Evolutionary conservation across 805 yeast genomes (phyloP).

Genomic region (Wickerhamiella dianesei): DNA sequence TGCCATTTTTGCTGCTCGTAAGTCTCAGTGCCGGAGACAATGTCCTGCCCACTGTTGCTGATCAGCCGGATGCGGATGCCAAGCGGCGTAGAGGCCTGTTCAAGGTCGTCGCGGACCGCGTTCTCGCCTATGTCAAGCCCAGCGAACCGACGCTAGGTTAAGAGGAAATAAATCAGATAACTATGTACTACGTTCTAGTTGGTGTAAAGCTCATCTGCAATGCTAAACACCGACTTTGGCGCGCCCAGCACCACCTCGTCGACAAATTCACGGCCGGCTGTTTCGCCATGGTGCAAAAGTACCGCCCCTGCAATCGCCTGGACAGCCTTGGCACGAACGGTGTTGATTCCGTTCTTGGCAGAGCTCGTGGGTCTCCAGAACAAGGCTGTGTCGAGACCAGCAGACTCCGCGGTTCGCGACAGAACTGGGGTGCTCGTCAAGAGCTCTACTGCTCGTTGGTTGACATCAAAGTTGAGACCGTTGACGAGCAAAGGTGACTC

Average conservation of each 20-base stretch:
- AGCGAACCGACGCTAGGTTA: neutral
- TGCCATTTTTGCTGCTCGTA: constrained; percentile 85
- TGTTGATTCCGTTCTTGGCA: constrained; percentile 24
- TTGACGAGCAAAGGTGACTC: constrained; percentile 11
- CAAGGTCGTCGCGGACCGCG: neutral
- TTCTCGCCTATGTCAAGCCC: neutral
- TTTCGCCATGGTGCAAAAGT: constrained; percentile 45
- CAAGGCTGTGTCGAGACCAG: constrained; percentile 20
- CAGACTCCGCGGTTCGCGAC: constrained; percentile 19
- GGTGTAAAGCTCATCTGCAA: constrained; percentile 11
- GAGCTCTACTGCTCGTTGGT: constrained; percentile 19
- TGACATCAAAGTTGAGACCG: constrained; percentile 22
- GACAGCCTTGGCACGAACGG: constrained; percentile 39
- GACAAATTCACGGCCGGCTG: constrained; percentile 41
- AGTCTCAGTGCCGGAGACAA: constrained; percentile 86
- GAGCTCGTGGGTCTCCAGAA: constrained; percentile 21
- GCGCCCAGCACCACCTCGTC: constrained; percentile 32
- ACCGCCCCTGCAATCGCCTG: constrained; percentile 60
- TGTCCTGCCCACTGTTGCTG: constrained; percentile 45
- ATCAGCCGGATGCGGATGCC: constrained; percentile 3
- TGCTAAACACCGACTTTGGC: constrained; percentile 20
- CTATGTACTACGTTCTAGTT: neutral
- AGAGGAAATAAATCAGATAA: no score
- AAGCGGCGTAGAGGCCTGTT: constrained; percentile 1
- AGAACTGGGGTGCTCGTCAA: constrained; percentile 21